These are phyloP conservation scores for Tetraselmis striata DNA, from an alignment of 139 green algal genomes.

Conservation along the genomic window DNA sequence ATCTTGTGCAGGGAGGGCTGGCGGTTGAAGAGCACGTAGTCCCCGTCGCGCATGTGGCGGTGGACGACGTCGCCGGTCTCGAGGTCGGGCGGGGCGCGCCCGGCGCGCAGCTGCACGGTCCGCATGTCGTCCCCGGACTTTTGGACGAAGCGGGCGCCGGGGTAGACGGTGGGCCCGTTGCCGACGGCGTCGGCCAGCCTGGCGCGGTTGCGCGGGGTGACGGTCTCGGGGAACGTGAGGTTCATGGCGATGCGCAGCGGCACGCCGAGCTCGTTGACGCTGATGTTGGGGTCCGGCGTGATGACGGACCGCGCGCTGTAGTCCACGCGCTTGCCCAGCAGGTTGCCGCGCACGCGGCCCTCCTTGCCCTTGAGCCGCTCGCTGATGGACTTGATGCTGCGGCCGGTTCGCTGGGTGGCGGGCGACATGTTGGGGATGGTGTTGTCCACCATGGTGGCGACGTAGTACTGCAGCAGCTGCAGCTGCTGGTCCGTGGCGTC, in stretches of 20 bases:
- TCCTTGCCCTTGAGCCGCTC: conserved; percentile 40
- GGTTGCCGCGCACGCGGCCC: conserved; percentile 51
- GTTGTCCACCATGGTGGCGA: conserved; percentile 41
- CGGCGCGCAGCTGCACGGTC: too few species aligned
- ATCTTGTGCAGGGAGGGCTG: conserved; percentile 93
- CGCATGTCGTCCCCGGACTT: too few species aligned
- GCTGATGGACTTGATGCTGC: conserved; percentile 55
- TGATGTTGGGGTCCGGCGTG: conserved; percentile 50
- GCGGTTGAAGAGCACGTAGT: conserved; percentile 98
- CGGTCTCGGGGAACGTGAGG: conserved; percentile 50
- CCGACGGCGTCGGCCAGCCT: too few species aligned
- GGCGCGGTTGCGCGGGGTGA: conserved; percentile 18
- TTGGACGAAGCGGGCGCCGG: too few species aligned
- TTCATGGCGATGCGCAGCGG: conserved; percentile 51
- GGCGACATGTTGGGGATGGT: conserved; percentile 24
- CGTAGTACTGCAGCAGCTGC: conserved; percentile 36
- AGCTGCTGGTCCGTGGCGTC: conserved; percentile 23
- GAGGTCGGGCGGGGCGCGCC: conserved; percentile 36
- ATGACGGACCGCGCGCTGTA: conserved; percentile 55
- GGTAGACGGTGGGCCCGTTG: too few species aligned
- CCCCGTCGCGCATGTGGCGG: conserved; percentile 66
- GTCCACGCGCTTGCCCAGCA: conserved; percentile 63
- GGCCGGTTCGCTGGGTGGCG: conserved; percentile 29
- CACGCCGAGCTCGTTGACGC: conserved; percentile 51
- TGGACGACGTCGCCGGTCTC: conserved; percentile 45